Conservation (phyloP, 2,329 filamentous ascomycete species). For the Phialophora chinensis region DNA sequence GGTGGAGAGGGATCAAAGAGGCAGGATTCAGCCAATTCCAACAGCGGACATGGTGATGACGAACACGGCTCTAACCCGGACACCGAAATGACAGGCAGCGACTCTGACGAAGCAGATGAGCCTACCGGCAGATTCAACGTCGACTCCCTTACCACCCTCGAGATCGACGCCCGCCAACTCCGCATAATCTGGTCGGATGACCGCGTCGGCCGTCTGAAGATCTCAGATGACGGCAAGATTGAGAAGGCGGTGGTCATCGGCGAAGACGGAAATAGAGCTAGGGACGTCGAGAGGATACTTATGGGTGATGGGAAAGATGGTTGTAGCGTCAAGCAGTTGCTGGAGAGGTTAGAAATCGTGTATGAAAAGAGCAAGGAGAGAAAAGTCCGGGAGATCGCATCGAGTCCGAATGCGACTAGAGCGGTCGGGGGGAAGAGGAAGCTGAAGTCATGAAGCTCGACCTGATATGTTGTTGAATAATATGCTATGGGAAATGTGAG, state of each 20-base stretch:
- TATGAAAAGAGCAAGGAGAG: neutral
- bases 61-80: neutral
- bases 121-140: slow-evolving; percentile 43
- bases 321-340: neutral
- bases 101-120: slow-evolving; percentile 24
- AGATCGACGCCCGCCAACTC: slow-evolving; percentile 51
- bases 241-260: slow-evolving; percentile 53
- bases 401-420: neutral
- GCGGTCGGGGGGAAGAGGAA: neutral
- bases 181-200: slow-evolving; percentile 54
- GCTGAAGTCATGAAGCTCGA: neutral
- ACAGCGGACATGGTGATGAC: neutral
- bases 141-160: slow-evolving; percentile 44
- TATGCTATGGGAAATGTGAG: neutral
- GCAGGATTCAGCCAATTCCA: neutral
- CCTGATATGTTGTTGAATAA: neutral
- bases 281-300: slow-evolving; percentile 26
- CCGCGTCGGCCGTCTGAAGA: slow-evolving; percentile 51
- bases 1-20: neutral
- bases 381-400: neutral
- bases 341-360: neutral
- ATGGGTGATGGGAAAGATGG: slow-evolving; percentile 14
- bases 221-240: slow-evolving; percentile 49
- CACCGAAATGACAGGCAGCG: slow-evolving; percentile 4
- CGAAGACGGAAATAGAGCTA: slow-evolving; percentile 16